Percentiles rank a stretch among this genome's conserved stretches.
Evolutionary conservation across 148 eudicot species (phyloP).

Genomic region (Cornus florida): DNA sequence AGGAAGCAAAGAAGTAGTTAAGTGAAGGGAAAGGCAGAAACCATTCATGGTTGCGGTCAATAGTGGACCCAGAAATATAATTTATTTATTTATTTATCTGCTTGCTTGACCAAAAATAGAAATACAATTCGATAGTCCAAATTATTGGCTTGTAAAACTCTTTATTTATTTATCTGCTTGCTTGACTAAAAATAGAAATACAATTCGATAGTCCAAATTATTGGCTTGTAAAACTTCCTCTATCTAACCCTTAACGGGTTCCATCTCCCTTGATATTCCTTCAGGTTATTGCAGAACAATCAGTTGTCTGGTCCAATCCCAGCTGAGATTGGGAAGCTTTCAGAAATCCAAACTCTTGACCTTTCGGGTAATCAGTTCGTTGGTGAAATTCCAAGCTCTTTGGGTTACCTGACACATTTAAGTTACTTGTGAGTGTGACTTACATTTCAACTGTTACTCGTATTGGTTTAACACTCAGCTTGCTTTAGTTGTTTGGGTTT

Average conservation of each 20-base stretch:
- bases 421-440: slow-evolving; percentile 72
- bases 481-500: not conserved
- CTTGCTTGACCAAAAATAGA: too few relatives aligned
- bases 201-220: not conserved
- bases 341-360: slow-evolving; percentile 76
- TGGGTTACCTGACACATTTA: slow-evolving; percentile 67
- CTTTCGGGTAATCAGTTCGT: slow-evolving; percentile 76
- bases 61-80: too few relatives aligned
- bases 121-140: too few relatives aligned
- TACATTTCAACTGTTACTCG: not conserved
- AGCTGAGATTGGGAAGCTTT: slow-evolving; percentile 65
- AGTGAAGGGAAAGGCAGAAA: too few relatives aligned
- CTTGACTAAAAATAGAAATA: too few relatives aligned
- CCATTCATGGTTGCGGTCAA: too few relatives aligned
- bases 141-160: too few relatives aligned
- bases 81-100: too few relatives aligned
- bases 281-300: slow-evolving; percentile 82
- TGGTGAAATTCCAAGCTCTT: slow-evolving; percentile 77
- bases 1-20: too few relatives aligned
- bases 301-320: slow-evolving; percentile 70
- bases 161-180: too few relatives aligned
- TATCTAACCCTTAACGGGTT: too few relatives aligned
- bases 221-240: too few relatives aligned
- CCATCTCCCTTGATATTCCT: slow-evolving; percentile 4
- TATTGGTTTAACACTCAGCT: not conserved